phyloP scores from a whole-genome alignment of 2,329 filamentous ascomycete genomes.

The Capronia americana region DNA sequence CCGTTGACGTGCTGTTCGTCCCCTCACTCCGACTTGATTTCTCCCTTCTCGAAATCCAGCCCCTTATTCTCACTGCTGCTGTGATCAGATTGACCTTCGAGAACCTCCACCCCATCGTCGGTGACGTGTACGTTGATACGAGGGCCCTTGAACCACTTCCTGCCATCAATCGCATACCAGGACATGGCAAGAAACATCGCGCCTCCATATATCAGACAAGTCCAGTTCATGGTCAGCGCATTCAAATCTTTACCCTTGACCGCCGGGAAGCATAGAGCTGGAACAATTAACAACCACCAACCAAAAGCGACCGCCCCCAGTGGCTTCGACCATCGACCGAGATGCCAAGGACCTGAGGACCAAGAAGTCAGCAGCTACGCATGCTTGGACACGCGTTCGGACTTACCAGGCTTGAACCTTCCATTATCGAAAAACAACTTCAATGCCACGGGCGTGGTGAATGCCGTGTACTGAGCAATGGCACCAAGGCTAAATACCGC shows the following conservation, averaged over 20 bases:
- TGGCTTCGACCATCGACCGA: slow-evolving; percentile 42
- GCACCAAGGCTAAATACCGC: slow-evolving; percentile 45
- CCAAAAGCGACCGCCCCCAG: slow-evolving; percentile 41
- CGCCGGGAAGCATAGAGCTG: slow-evolving; percentile 44
- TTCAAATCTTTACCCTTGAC: slow-evolving; percentile 42
- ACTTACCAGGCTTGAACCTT: slow-evolving; percentile 40
- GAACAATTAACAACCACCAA: slow-evolving; percentile 44
- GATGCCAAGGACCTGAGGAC: slow-evolving; percentile 42
- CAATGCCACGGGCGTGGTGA: slow-evolving; percentile 42
- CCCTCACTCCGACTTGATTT: slow-evolving; percentile 13
- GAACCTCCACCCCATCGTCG: slow-evolving; percentile 18
- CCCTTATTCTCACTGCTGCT: slow-evolving; percentile 6
- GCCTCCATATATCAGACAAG: slow-evolving; percentile 44
- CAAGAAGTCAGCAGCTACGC: slow-evolving; percentile 8
- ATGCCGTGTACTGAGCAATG: slow-evolving; percentile 41
- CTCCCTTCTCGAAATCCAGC: slow-evolving; percentile 14
- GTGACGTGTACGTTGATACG: slow-evolving; percentile 42
- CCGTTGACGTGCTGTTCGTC: background rate
- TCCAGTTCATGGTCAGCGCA: slow-evolving; percentile 45
- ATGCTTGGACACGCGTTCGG: background rate
- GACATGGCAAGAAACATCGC: slow-evolving; percentile 43
- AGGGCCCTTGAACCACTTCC: slow-evolving; percentile 47
- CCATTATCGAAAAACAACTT: slow-evolving; percentile 43
- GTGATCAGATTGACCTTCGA: slow-evolving; percentile 20
- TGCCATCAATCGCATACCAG: slow-evolving; percentile 42